Evolutionary conservation across 176 grass and related monocot genomes (phyloP).

Genomic region (Guadua angustifolia): DNA sequence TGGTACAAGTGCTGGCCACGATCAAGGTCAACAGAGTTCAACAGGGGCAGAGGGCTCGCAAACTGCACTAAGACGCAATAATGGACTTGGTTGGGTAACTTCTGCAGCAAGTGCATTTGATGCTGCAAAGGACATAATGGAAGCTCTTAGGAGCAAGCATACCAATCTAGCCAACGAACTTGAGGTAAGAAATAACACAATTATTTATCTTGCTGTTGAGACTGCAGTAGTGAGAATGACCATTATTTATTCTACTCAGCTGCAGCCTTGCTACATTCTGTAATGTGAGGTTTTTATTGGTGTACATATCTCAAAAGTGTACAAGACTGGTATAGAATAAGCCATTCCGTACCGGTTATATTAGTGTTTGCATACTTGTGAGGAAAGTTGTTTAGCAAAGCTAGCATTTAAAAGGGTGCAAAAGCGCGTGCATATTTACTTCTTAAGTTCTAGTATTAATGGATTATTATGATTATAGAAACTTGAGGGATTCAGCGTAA

Average conservation of each 20-base stretch:
- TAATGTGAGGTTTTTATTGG: not conserved
- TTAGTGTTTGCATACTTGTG: conserved; percentile 1
- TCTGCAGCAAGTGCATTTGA: conserved; percentile 96
- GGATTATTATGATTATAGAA: conserved; percentile 20
- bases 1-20: conserved; percentile 59
- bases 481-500: conserved; percentile 12
- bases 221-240: not conserved
- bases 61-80: conserved; percentile 63
- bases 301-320: not conserved
- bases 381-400: conserved; percentile 9
- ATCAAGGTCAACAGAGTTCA: conserved; percentile 74
- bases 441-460: conserved; percentile 17
- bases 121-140: conserved; percentile 99
- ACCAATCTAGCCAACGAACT: conserved; percentile 67
- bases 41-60: conserved; percentile 59
- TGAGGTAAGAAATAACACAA: conserved; percentile 48
- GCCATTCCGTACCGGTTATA: not conserved
- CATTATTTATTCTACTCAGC: conserved; percentile 27
- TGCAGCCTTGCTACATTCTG: not conserved
- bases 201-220: not conserved
- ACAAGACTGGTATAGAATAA: conserved; percentile 13
- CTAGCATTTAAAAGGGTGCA: conserved; percentile 13
- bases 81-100: conserved; percentile 71
- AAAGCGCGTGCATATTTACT: not conserved
- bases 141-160: conserved; percentile 95